Base-by-base conservation (phyloP, 2,329 filamentous ascomycete genomes). In the Penicillium crustosum region DNA sequence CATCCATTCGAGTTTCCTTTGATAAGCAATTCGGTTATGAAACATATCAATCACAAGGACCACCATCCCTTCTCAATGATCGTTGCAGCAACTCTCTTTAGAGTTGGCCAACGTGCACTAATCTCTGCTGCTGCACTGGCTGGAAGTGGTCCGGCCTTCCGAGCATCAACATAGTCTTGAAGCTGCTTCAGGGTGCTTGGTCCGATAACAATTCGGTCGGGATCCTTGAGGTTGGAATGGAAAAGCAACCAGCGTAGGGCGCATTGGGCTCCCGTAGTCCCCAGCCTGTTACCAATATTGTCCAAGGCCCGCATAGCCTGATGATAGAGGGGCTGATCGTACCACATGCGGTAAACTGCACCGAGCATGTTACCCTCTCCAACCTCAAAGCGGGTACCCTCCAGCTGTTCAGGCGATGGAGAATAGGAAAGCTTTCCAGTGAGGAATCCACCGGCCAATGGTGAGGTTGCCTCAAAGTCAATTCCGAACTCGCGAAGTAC, bases 281-380 rank as follows among this genome's bases (percentile, higher is more conserved):
- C 8, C 3, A 50, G 12, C 8, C 23, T 15, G 7, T 21, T 13
- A 13, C 44, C 47, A 17, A 55, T 33, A 3, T 17, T 35, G 29
- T 55, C 47, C 45, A 55, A 5, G 1, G n/a, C 6, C 8, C 47
- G 47, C 53, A 55, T 55, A 6, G 53, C 47, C 13, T 51, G 27
- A 10, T 55, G 53, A 19, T 25, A 55, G 13, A 42, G 5, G 21
- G 53, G 53, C 17, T 51, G 53, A 3, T 55, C 53, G 3, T 55
- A 55, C 53, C 53, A 55, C 53, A 55, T 55, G 1, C 53, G 53
- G n/a, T 55, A 55, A 6, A 55, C 35, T 10, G 53, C 53, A 25
- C 53, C 53, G 1, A 55, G 29, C 53, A 51, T 55, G 4, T 55
- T 55, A 7, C 53, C 53, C 15, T 55, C 53, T 2, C 45, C 53